phyloP scores from a whole-genome alignment of 2,329 filamentous ascomycete genomes.

The Clonostachys solani region DNA sequence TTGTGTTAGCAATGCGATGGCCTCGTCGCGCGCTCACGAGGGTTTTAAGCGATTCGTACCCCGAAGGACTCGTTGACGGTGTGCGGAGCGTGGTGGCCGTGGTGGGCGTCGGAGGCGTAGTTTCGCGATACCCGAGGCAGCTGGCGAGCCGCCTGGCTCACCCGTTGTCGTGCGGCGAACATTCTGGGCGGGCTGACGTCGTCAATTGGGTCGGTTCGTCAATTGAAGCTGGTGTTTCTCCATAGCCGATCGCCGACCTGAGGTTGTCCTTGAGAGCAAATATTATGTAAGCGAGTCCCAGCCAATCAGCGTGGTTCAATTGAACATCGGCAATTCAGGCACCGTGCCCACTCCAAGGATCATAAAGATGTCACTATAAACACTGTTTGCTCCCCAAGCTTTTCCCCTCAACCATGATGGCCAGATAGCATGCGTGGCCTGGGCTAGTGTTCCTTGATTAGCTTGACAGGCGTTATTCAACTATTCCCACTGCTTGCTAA shows the following conservation, averaged over 20 bases:
- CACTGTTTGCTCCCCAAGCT: too few relatives aligned
- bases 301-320: background rate
- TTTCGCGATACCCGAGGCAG: conserved; percentile 34
- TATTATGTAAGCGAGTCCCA: background rate
- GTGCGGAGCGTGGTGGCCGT: conserved; percentile 40
- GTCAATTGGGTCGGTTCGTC: conserved; percentile 15
- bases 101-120: conserved; percentile 52
- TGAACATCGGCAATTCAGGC: background rate
- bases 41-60: conserved; percentile 35
- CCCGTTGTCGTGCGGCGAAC: conserved; percentile 40
- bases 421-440: too few relatives aligned
- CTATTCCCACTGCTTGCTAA: too few relatives aligned
- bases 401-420: too few relatives aligned
- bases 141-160: conserved; percentile 27
- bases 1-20: background rate
- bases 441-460: too few relatives aligned
- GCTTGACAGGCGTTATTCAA: too few relatives aligned
- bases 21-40: conserved; percentile 3
- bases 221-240: background rate
- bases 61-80: conserved; percentile 50
- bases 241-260: background rate
- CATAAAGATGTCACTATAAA: too few relatives aligned
- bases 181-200: conserved; percentile 23
- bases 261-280: background rate
- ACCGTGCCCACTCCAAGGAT: too few relatives aligned